These are phyloP conservation scores for Zymoseptoria tritici DNA, from an alignment of 2,329 filamentous ascomycete species.

Conservation along the genomic window DNA sequence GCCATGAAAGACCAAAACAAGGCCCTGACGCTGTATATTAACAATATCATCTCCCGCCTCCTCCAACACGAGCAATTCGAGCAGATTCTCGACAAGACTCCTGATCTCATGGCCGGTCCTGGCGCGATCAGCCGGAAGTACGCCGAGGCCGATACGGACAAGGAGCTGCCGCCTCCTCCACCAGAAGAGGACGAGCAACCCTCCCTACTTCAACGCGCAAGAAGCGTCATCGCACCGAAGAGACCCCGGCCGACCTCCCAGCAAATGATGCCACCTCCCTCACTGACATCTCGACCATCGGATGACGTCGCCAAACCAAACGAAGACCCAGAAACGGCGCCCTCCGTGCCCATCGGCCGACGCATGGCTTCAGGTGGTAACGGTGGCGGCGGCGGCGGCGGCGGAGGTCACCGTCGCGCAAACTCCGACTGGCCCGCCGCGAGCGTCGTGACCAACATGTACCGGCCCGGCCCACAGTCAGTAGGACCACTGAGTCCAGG, in stretches of 20 bases:
- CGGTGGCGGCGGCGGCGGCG: constrained; percentile 25
- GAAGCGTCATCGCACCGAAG: constrained; percentile 46
- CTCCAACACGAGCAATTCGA: constrained; percentile 94
- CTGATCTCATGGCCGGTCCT: constrained; percentile 49
- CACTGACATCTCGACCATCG: constrained; percentile 3
- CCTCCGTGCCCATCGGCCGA: constrained; percentile 63
- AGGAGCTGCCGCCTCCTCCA: constrained; percentile 73
- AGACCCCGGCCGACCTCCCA: constrained; percentile 31
- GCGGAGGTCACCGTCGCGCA: constrained; percentile 35
- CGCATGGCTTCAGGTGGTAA: not conserved
- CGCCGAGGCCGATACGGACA: constrained; percentile 51
- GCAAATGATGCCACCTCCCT: constrained; percentile 3
- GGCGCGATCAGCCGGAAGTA: constrained; percentile 14
- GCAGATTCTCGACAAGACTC: constrained; percentile 77
- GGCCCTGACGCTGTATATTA: constrained; percentile 93
- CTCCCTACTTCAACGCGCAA: constrained; percentile 51
- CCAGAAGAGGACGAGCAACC: constrained; percentile 46
- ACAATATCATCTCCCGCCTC: constrained; percentile 95
- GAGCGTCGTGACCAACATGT: constrained; percentile 81
- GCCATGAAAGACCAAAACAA: constrained; percentile 89
- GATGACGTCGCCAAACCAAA: constrained; percentile 19
- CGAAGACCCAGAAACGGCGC: constrained; percentile 64
- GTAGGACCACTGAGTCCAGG: constrained; percentile 37
- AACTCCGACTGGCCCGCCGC: constrained; percentile 45
- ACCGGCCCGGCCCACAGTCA: constrained; percentile 55